Base-by-base conservation (phyloP, 2,329 filamentous ascomycete species). In the Coccinonectria pachysandricola region DNA sequence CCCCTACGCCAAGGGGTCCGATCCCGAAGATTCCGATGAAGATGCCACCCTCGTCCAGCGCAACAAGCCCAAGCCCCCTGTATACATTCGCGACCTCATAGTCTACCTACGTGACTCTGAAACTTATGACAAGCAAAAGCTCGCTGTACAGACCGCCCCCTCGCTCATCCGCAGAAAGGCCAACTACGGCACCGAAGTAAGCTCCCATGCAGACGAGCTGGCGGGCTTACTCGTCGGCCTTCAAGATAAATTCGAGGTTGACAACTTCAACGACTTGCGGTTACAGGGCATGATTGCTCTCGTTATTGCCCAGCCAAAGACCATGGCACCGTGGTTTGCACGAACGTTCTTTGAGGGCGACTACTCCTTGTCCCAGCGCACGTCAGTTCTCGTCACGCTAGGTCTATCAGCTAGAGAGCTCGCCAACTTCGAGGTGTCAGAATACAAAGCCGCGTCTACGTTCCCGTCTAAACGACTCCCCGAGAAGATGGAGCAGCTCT, bases 281-380 rank as follows among this genome's bases (percentile, higher is more conserved):
- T 61, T 91, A 4, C 79, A 93, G 50, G 76, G 78, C 9, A 78
- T 98, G 62, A 75, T 95, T 22, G 81, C 87, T 0, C 57, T 94
- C 6, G 62, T 94, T 1, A 65, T 91, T 3, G 77, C 83, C 1
- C 73, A 82, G 37, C 84, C 91, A 0, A 60, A 71, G 24, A 66
- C 71, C 27, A 84, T 95, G 71, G 87, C 76, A 0, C 81, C 75
- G 9, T 92, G 84, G 79, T 83, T 92, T 32, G 75, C 80, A 3
- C 75, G 77, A 30, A 79, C 81, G 0, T 92, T 91, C 49, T 96
- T 95, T 49, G 79, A 85, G 21, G 87, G 87, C 10, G 91, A 98
- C 49, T 87, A 91, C 53, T 94, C 87, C 0, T 62, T 96, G 19
- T 72, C 78, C 0, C 88, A 96, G 50, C 71, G 91, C 19, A 82